Evolutionary conservation across 495 filamentous ascomycete genomes (phyloP).

Genomic region (Penicillium salamii): DNA sequence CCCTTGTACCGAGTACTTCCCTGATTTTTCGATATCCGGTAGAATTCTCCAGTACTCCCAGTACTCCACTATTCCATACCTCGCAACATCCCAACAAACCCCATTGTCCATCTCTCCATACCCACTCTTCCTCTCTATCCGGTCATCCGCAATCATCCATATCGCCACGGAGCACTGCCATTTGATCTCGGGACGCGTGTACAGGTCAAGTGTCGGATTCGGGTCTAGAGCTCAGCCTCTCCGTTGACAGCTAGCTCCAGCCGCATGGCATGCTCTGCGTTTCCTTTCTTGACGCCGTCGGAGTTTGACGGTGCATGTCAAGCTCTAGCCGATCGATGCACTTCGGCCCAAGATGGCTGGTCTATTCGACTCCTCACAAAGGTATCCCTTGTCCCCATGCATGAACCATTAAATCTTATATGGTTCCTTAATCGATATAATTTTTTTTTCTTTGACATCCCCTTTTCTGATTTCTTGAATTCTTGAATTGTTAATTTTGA

Average conservation of each 20-base stretch:
- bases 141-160: slow-evolving; percentile 6
- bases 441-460: slow-evolving; percentile 10
- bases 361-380: slow-evolving; percentile 30
- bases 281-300: slow-evolving; percentile 54
- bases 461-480: slow-evolving; percentile 5
- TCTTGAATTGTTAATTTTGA: too few relatives aligned
- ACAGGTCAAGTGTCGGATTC: slow-evolving; percentile 1
- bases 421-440: not conserved
- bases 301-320: slow-evolving; percentile 63
- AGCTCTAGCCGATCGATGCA: slow-evolving; percentile 48
- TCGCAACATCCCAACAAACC: slow-evolving; percentile 3
- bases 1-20: not conserved
- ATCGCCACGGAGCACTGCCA: not conserved
- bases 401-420: slow-evolving; percentile 5
- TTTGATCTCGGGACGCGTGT: not conserved
- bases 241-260: not conserved
- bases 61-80: too few relatives aligned
- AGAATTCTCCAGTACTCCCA: too few relatives aligned
- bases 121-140: not conserved
- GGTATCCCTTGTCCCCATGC: slow-evolving; percentile 24
- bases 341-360: slow-evolving; percentile 22
- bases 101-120: slow-evolving; percentile 6
- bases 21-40: not conserved
- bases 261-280: slow-evolving; percentile 27
- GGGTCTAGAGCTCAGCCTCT: not conserved